These are phyloP conservation scores for Cucurbita maxima DNA, from an alignment of 306 rosid species.

Conservation along the genomic window DNA sequence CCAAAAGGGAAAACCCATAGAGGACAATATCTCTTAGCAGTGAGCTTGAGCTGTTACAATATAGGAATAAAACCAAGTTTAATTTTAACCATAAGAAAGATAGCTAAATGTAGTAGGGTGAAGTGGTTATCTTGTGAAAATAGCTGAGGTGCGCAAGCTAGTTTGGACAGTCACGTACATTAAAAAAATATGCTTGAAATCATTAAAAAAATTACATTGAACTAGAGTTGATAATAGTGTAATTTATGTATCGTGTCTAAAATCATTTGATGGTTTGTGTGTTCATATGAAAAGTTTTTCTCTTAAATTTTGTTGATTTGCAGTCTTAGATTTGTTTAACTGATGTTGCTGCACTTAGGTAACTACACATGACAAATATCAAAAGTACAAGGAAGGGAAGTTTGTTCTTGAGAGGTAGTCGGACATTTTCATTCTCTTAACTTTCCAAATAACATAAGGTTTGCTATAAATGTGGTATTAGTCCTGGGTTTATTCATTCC, in stretches of 20 bases:
- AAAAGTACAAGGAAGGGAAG: slow-evolving; percentile 67
- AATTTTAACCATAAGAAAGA: no score
- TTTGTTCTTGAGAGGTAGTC: slow-evolving; percentile 71
- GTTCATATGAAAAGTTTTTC: background rate
- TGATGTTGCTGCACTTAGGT: slow-evolving; percentile 25
- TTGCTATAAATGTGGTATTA: background rate
- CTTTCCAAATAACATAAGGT: background rate
- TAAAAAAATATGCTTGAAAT: background rate
- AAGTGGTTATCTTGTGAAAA: no score
- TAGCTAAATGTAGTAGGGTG: no score
- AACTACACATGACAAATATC: slow-evolving; percentile 55
- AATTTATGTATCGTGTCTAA: background rate
- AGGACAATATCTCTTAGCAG: no score
- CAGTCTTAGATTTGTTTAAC: background rate
- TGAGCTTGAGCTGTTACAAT: no score
- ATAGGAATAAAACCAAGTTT: no score
- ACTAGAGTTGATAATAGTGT: background rate
- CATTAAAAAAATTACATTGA: background rate
- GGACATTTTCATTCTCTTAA: background rate
- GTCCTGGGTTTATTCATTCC: background rate
- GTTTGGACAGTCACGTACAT: background rate
- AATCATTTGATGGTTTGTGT: background rate
- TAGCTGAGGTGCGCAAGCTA: no score
- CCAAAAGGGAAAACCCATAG: no score
- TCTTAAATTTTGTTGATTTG: background rate